phyloP scores from a whole-genome alignment of 2,329 filamentous ascomycete genomes.

The Eutypella sp. region DNA sequence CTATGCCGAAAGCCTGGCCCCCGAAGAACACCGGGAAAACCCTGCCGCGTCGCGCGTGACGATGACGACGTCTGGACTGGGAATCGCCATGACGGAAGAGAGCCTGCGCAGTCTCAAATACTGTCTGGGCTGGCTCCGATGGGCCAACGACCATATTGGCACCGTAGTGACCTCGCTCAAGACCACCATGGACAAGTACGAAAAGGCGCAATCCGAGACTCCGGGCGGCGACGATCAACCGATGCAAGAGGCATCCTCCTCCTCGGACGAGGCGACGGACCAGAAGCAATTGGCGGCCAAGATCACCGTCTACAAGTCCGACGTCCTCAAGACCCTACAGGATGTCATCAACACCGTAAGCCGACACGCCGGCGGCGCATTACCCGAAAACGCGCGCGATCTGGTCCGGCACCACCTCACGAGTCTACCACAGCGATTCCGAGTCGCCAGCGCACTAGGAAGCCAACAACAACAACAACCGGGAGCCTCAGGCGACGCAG shows the following conservation, averaged over 20 bases:
- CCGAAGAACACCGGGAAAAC: constrained; percentile 23
- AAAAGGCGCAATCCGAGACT: constrained; percentile 39
- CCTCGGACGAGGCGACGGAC: constrained; percentile 30
- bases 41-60: constrained; percentile 63
- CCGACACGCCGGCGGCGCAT: constrained; percentile 82
- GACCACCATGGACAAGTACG: constrained; percentile 74
- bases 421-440: constrained; percentile 78
- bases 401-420: constrained; percentile 81
- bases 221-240: constrained; percentile 17
- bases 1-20: constrained; percentile 57
- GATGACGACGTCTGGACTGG: constrained; percentile 84
- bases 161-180: constrained; percentile 71
- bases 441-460: constrained; percentile 56
- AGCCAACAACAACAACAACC: constrained; percentile 25
- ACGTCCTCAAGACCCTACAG: constrained; percentile 74
- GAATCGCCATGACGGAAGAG: constrained; percentile 86
- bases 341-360: constrained; percentile 80
- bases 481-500: constrained; percentile 19
- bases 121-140: constrained; percentile 73
- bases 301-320: constrained; percentile 63
- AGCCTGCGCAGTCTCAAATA: constrained; percentile 80
- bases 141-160: constrained; percentile 77
- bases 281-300: constrained; percentile 50
- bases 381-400: constrained; percentile 81
- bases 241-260: constrained; percentile 16